phyloP scores from a whole-genome alignment of 345 rosid species.

The Corchorus capsularis region DNA sequence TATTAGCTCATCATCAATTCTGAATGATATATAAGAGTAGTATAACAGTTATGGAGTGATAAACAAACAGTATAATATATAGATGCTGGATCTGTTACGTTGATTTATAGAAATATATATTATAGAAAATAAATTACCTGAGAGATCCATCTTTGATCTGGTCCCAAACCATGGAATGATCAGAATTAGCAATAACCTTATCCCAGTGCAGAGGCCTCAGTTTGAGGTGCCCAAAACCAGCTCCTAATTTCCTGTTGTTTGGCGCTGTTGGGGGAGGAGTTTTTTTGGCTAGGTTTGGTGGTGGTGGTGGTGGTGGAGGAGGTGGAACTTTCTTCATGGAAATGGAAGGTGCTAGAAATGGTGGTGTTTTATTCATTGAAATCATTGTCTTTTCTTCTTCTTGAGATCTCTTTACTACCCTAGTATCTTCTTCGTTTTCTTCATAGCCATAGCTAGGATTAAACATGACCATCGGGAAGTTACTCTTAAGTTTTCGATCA shows the following conservation, averaged over 20 bases:
- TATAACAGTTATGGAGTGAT: background rate
- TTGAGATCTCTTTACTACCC: background rate
- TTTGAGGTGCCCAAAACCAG: slow-evolving; percentile 37
- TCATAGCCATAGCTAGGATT: slow-evolving; percentile 50
- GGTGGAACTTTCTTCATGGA: slow-evolving; percentile 14
- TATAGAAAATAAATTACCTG: slow-evolving; percentile 32
- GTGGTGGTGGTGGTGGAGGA: slow-evolving; percentile 13
- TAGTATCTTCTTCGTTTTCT: slow-evolving; percentile 33
- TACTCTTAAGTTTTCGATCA: slow-evolving; percentile 24
- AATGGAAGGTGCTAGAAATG: slow-evolving; percentile 15
- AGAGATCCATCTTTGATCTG: slow-evolving; percentile 59
- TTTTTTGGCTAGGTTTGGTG: slow-evolving; percentile 17
- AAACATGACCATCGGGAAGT: slow-evolving; percentile 36
- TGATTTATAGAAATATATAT: too few relatives aligned
- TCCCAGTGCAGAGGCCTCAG: slow-evolving; percentile 70
- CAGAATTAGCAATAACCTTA: slow-evolving; percentile 52
- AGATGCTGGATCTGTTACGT: too few relatives aligned
- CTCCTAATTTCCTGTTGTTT: slow-evolving; percentile 21
- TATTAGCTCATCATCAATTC: slow-evolving; percentile 57
- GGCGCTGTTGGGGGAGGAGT: slow-evolving; percentile 37
- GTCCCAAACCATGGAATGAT: slow-evolving; percentile 74
- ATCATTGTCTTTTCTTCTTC: slow-evolving; percentile 2
- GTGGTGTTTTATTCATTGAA: background rate
- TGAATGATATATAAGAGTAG: slow-evolving; percentile 19
- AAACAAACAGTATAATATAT: background rate